Base-by-base conservation (phyloP, 495 filamentous ascomycete genomes). In the Annulohypoxylon maeteangense region DNA sequence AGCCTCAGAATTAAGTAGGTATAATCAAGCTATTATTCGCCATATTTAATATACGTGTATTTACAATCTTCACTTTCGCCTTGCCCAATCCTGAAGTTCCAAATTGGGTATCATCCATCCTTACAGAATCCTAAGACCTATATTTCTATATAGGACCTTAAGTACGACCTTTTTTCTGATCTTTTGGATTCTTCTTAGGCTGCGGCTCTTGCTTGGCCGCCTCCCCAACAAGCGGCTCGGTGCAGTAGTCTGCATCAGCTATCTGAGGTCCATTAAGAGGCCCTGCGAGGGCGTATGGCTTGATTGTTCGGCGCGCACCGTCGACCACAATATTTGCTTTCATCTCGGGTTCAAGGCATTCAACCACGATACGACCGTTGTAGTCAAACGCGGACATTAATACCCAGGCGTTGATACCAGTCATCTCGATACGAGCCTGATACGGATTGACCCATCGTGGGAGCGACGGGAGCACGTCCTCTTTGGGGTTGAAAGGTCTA, bases 391-490 rank as follows among this genome's bases (percentile, higher is more conserved):
- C 34, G 1, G 68, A 62, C 75, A 78, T 78, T 5, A 78, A 22
- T 5, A 48, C n/a, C 75, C 75, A 78, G 22, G 75, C 74, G 29
- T 64, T 68, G 65, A 78, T 78, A 3, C 75, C 75, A 1, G 74
- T 31, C 74, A 78, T 70, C 45, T 78, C 75, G 12, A 78, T 27
- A 18, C 75, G 71, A 8, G 38, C 11, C 56, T 68, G 59, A 34
- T 60, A 78, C 5, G 75, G 74, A 12, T 70, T 55, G n/a, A 72
- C 65, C 74, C 75, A 76, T 20, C 58, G 64, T 14, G 50, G 18
- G 10, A 72, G 48, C 4, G 20, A 32, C n/a, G 62, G 62, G 25
- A 74, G 50, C 8, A 7, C 0, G 4, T 11, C 4, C 0, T 48
- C n/a, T 5, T 59, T 12, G 20, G 22, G 22, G 10, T 48, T 22